Base-by-base conservation (phyloP, 331 rosid species). In the Malus hybrid region DNA sequence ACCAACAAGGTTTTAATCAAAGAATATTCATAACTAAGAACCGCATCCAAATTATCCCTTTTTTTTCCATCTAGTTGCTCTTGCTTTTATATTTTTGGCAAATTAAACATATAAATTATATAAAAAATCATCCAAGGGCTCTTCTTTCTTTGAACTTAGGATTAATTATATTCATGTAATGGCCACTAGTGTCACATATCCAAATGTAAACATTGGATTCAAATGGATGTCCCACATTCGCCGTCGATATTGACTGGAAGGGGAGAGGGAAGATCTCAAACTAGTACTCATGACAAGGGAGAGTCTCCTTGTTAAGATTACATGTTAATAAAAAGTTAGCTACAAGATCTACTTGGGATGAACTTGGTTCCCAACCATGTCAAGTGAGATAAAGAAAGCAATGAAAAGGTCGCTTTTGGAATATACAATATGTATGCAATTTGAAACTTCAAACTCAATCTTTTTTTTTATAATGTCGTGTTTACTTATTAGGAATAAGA, bases 311-410 rank as follows among this genome's bases (percentile, higher is more conserved):
- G 82, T 71, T 74, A 52, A 80, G 91, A 90, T 87, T 80, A 74
- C 81, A 84, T 88, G 93, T 94, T 84, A 1, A 82, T 79, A 53
- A 86, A 89, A 91, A 88, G 92, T 85, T 82, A 63, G 84, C 83
- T 83, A 76, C 86, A 80, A 85, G 29, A 90, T 92, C 96, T 80
- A 55, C 73, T 80, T 64, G 67, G 56, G 84, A 86, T 88, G 79
- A 82, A 85, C 86, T 84, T 85, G 89, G 89, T 80, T 82, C 90
- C 91, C 87, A 75, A 63, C 84, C 75, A 65, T 71, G 66, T 73
- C 65, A 76, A 50, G 58, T 77, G 63, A 78, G 75, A 83, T 75
- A 76, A 81, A 20, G 28, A 66, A 48, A 46, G 36, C 32, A 30
- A 66, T 44, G 74, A 63, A 78, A 82, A 81, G 69, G 77, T 75